Conservation (phyloP, 768 basidiomycete species). For the Terana coerulea region DNA sequence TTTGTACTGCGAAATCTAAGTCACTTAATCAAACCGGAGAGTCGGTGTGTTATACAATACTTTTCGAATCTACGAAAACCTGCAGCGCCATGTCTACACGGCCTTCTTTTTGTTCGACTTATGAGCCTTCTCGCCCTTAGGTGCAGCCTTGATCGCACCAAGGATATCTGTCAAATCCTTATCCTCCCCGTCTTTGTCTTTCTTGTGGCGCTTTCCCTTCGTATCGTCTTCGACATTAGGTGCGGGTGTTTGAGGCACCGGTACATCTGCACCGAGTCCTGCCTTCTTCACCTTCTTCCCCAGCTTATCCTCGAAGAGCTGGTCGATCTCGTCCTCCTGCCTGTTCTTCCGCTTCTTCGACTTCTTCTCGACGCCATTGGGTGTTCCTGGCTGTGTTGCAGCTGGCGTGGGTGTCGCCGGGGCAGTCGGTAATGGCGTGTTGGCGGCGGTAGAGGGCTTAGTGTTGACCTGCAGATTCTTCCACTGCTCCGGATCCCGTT, state of each 20-base stretch:
- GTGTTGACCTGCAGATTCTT: slow-evolving; percentile 52
- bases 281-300: slow-evolving; percentile 59
- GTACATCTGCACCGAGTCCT: slow-evolving; percentile 31
- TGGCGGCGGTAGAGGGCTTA: slow-evolving; percentile 13
- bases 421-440: neutral
- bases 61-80: slow-evolving; percentile 1
- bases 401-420: neutral
- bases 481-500: slow-evolving; percentile 84
- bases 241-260: neutral
- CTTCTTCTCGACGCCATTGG: neutral
- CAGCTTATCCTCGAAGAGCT: slow-evolving; percentile 54
- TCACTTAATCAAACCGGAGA: too few species aligned
- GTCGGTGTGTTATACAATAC: too few species aligned
- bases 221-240: neutral
- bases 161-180: slow-evolving; percentile 45
- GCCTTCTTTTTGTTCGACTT: slow-evolving; percentile 31
- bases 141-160: slow-evolving; percentile 57
- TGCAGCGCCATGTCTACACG: too few species aligned
- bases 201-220: slow-evolving; percentile 8
- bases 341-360: slow-evolving; percentile 37
- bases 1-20: too few species aligned
- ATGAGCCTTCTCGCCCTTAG: slow-evolving; percentile 38
- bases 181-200: slow-evolving; percentile 23
- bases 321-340: slow-evolving; percentile 70
- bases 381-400: neutral